These are phyloP conservation scores for Zopfia rhizophila DNA, from an alignment of 2,329 filamentous ascomycete species.

Conservation along the genomic window DNA sequence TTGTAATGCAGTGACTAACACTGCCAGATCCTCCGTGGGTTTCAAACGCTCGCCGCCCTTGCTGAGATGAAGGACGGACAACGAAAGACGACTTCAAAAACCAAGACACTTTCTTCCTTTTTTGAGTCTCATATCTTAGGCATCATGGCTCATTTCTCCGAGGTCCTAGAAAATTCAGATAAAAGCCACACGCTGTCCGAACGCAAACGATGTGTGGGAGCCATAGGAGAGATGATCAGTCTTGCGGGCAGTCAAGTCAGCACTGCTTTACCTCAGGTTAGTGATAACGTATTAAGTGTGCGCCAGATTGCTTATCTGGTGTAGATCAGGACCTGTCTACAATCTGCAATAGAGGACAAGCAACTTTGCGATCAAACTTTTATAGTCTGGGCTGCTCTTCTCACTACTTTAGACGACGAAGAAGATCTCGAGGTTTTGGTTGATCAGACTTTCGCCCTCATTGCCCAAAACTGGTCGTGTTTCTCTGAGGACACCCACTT, in stretches of 20 bases:
- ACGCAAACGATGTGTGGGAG: constrained; percentile 79
- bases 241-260: constrained; percentile 78
- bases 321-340: constrained; percentile 89
- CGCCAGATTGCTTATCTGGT: constrained; percentile 30
- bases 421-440: constrained; percentile 83
- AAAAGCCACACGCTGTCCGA: constrained; percentile 70
- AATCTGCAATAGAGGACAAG: constrained; percentile 80
- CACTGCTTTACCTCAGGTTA: constrained; percentile 84
- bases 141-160: constrained; percentile 83
- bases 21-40: constrained; percentile 59
- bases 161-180: constrained; percentile 74
- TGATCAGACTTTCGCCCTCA: constrained; percentile 89
- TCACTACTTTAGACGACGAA: constrained; percentile 74
- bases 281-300: constrained; percentile 30
- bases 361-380: constrained; percentile 83
- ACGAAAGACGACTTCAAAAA: constrained; percentile 57
- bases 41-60: constrained; percentile 58
- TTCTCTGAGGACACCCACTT: constrained; percentile 71
- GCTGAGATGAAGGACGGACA: constrained; percentile 61
- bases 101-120: constrained; percentile 75
- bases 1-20: constrained; percentile 5
- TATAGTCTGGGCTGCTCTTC: constrained; percentile 82
- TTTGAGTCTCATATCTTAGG: constrained; percentile 86
- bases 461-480: constrained; percentile 80
- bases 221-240: constrained; percentile 87